Evolutionary conservation across 2,329 filamentous ascomycete species (phyloP).

Genomic region (Boeremia exigua): DNA sequence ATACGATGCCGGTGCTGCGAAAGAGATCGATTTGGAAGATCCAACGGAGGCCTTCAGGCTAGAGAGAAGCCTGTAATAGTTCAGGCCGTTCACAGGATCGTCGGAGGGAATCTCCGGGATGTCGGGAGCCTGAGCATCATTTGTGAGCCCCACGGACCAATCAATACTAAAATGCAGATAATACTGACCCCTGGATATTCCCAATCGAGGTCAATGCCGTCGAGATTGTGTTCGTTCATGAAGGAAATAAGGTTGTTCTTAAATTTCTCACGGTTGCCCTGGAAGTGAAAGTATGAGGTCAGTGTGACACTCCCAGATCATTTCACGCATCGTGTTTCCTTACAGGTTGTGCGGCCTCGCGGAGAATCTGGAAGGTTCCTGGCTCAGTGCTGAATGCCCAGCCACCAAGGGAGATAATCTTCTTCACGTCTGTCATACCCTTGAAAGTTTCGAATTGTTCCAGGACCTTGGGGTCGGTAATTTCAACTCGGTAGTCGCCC

Average conservation of each 20-base stretch:
- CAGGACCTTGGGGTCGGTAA: background rate
- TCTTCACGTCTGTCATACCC: background rate
- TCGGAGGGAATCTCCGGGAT: background rate
- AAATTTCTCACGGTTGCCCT: background rate
- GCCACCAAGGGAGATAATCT: background rate
- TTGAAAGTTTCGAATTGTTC: background rate
- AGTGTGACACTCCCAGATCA: too few relatives aligned
- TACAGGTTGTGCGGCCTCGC: background rate
- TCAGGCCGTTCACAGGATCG: constrained; percentile 19
- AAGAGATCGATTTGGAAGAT: constrained; percentile 24
- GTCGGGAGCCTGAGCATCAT: background rate
- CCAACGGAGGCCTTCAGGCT: constrained; percentile 16
- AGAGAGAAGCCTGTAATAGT: constrained; percentile 45
- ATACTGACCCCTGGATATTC: constrained; percentile 44
- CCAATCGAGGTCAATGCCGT: constrained; percentile 56
- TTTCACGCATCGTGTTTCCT: too few relatives aligned
- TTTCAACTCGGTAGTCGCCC: background rate
- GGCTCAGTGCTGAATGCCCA: background rate
- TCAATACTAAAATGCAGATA: too few relatives aligned
- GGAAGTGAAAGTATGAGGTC: too few relatives aligned
- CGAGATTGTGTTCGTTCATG: constrained; percentile 1
- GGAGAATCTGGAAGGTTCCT: background rate
- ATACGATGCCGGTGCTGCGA: constrained; percentile 38
- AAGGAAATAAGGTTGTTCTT: background rate
- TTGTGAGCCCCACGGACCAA: too few relatives aligned